These are phyloP conservation scores for Salix viminalis DNA, from an alignment of 345 rosid genomes.

Conservation along the genomic window DNA sequence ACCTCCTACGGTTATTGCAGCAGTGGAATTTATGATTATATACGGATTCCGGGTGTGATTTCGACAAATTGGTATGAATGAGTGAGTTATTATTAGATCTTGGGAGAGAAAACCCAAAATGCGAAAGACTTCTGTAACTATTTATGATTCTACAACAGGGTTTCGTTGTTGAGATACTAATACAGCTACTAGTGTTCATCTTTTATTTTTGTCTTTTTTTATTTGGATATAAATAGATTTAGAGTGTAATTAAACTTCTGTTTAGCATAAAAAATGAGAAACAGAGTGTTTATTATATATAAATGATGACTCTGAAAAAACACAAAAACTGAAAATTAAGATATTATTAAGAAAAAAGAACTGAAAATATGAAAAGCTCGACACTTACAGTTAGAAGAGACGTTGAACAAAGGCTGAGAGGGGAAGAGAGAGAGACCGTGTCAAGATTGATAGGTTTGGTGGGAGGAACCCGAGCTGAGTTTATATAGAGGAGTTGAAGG, in stretches of 20 bases:
- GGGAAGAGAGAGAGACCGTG: background rate
- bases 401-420: conserved; percentile 13
- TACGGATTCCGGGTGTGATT: conserved; percentile 34
- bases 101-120: conserved; percentile 46
- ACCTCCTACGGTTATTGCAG: conserved; percentile 11
- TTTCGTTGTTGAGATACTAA: conserved; percentile 63
- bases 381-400: conserved; percentile 30
- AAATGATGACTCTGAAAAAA: background rate
- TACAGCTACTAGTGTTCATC: conserved; percentile 55
- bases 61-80: conserved; percentile 49
- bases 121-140: conserved; percentile 46
- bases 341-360: background rate
- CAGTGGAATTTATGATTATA: conserved; percentile 25
- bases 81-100: conserved; percentile 22
- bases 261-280: background rate
- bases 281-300: background rate
- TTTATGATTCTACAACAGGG: conserved; percentile 73
- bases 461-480: background rate
- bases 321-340: background rate
- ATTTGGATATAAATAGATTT: background rate
- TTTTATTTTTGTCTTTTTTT: background rate
- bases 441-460: conserved; percentile 11
- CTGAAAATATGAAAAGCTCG: background rate
- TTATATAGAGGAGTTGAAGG: conserved; percentile 30
- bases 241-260: background rate